Conservation (phyloP, 805 yeast genomes). For the Yamadazyma olivae region DNA sequence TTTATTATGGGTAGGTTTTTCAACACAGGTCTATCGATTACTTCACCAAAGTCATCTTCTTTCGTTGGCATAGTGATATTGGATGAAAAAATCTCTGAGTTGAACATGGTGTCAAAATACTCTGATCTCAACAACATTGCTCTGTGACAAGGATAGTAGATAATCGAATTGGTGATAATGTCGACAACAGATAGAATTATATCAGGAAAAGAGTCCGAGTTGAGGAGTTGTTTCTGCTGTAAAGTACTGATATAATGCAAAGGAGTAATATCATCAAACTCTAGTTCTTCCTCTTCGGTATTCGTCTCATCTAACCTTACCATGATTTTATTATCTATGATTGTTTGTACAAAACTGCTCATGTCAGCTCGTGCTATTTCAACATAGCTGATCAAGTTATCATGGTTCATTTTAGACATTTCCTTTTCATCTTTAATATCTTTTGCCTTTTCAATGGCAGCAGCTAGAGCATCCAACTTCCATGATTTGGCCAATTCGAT, state of each 20-base stretch:
- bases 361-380: constrained; percentile 35
- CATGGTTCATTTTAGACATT: constrained; percentile 28
- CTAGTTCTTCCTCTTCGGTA: constrained; percentile 18
- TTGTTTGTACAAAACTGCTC: constrained; percentile 22
- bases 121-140: constrained; percentile 59
- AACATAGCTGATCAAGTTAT: constrained; percentile 27
- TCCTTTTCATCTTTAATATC: constrained; percentile 11
- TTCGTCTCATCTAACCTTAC: constrained; percentile 1
- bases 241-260: constrained; percentile 13
- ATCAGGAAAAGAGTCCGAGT: constrained; percentile 41
- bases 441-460: constrained; percentile 20
- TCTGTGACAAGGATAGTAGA: constrained; percentile 61
- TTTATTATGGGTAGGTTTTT: constrained; percentile 3
- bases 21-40: constrained; percentile 14
- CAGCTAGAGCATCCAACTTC: constrained; percentile 33
- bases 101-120: constrained; percentile 63
- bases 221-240: constrained; percentile 22
- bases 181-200: constrained; percentile 39
- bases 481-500: constrained; percentile 19
- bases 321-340: constrained; percentile 18
- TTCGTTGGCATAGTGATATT: constrained; percentile 5
- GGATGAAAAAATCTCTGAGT: constrained; percentile 34
- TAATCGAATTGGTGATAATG: constrained; percentile 19
- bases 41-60: constrained; percentile 4
- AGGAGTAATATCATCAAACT: constrained; percentile 29